phyloP scores from a whole-genome alignment of 495 filamentous ascomycete species.

The Aspergillus indologenus region DNA sequence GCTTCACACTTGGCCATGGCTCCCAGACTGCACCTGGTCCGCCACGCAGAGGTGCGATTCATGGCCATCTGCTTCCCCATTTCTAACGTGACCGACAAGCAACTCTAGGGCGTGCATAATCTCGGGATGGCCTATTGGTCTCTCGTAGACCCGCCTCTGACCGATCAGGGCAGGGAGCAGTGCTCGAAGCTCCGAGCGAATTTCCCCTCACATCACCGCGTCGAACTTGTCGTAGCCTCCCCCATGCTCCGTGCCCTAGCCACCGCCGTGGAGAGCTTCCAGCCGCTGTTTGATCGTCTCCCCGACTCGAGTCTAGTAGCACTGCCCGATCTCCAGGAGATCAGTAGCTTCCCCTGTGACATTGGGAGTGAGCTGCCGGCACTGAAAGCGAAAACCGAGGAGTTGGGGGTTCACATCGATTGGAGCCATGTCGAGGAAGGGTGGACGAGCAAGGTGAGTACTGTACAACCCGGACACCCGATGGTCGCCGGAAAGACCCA shows the following conservation, averaged over 20 bases:
- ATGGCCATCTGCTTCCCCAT: neutral
- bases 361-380: constrained; percentile 50
- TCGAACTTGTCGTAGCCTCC: constrained; percentile 67
- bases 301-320: constrained; percentile 46
- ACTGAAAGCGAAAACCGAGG: constrained; percentile 56
- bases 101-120: constrained; percentile 70
- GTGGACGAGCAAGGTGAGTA: constrained; percentile 58
- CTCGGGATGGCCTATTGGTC: constrained; percentile 56
- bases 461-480: no score
- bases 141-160: constrained; percentile 67
- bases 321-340: constrained; percentile 72
- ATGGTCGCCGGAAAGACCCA: no score
- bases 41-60: constrained; percentile 35
- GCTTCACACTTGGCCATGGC: constrained; percentile 16
- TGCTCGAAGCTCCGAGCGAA: constrained; percentile 51
- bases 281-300: constrained; percentile 19
- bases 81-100: constrained; percentile 26
- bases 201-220: constrained; percentile 55
- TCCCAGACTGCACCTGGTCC: constrained; percentile 35
- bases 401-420: constrained; percentile 48
- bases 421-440: constrained; percentile 46
- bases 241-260: constrained; percentile 72
- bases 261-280: constrained; percentile 66
- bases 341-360: constrained; percentile 67
- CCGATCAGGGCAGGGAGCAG: constrained; percentile 63